Evolutionary conservation across 192 early-diverging fungal genomes (phyloP).

Genomic region (Coemansia sp.): DNA sequence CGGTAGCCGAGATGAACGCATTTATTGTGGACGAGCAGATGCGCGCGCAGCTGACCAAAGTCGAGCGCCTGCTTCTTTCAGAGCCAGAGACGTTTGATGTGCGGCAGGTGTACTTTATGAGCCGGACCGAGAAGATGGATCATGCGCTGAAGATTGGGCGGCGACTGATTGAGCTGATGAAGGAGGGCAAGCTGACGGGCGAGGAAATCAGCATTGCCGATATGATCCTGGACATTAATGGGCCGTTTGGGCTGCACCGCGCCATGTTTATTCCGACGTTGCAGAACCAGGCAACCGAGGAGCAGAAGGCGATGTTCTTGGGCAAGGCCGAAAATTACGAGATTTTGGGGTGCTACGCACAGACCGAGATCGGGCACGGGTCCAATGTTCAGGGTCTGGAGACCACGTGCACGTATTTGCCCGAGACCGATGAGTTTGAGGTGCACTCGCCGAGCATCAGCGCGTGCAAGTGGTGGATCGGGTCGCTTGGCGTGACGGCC

Average conservation of each 20-base stretch:
- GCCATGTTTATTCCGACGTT: slow-evolving; percentile 85
- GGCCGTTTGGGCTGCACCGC: slow-evolving; percentile 68
- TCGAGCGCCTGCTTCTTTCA: slow-evolving; percentile 61
- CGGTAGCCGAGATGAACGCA: slow-evolving; percentile 61
- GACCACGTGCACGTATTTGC: slow-evolving; percentile 80
- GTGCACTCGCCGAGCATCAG: slow-evolving; percentile 77
- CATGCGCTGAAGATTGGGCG: slow-evolving; percentile 61
- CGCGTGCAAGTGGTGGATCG: slow-evolving; percentile 86
- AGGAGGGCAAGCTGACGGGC: slow-evolving; percentile 29
- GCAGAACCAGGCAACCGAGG: slow-evolving; percentile 67
- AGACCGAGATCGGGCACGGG: slow-evolving; percentile 73
- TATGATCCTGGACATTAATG: slow-evolving; percentile 49
- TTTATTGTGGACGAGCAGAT: slow-evolving; percentile 69
- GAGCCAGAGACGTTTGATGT: slow-evolving; percentile 72
- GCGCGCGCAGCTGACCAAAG: slow-evolving; percentile 57
- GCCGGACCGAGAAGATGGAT: slow-evolving; percentile 67
- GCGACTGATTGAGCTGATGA: slow-evolving; percentile 62
- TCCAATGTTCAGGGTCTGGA: slow-evolving; percentile 86
- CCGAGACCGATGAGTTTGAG: slow-evolving; percentile 84
- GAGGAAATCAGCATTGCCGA: slow-evolving; percentile 58
- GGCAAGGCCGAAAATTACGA: slow-evolving; percentile 68
- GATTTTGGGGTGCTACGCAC: slow-evolving; percentile 85
- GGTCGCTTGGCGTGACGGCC: slow-evolving; percentile 74
- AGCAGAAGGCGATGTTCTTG: slow-evolving; percentile 78
- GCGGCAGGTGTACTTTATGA: slow-evolving; percentile 67